Evolutionary conservation across 1,139 yeast species (phyloP).

Genomic region (Saccharomyces hybrid): DNA sequence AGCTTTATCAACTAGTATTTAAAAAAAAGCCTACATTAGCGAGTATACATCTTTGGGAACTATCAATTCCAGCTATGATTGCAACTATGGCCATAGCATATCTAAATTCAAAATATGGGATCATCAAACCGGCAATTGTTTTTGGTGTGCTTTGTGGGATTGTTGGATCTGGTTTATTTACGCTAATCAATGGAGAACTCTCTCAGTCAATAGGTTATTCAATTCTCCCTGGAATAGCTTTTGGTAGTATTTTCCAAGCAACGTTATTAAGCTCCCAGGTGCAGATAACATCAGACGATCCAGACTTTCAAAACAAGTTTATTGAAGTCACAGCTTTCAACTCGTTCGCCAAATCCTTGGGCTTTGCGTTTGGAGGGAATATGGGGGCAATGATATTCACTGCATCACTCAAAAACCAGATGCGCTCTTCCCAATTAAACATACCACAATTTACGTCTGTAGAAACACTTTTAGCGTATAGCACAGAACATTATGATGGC

Average conservation of each 20-base stretch:
- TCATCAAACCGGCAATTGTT: conserved; percentile 3
- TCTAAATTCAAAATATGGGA: conserved; percentile 1
- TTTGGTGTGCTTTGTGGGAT: conserved; percentile 38
- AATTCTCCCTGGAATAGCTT: conserved; percentile 46
- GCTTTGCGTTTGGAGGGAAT: conserved; percentile 5
- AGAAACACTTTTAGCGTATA: conserved; percentile 3
- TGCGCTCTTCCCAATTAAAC: not conserved
- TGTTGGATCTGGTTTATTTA: conserved; percentile 47
- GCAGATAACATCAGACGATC: conserved; percentile 8
- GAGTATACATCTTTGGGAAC: conserved; percentile 3
- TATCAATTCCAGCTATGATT: conserved; percentile 2
- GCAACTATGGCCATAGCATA: conserved; percentile 2
- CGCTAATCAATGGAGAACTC: conserved; percentile 36
- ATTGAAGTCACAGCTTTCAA: conserved; percentile 11
- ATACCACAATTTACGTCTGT: not conserved
- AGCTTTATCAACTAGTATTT: conserved; percentile 3
- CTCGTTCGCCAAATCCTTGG: conserved; percentile 4
- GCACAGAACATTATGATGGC: conserved; percentile 4
- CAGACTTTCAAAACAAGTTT: conserved; percentile 7
- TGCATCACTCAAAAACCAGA: conserved; percentile 3
- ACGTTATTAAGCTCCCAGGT: conserved; percentile 46
- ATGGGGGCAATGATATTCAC: conserved; percentile 4
- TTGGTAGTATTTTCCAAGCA: conserved; percentile 49
- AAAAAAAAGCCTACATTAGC: conserved; percentile 3
- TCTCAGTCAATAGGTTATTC: conserved; percentile 43